Conservation (phyloP, 305 asterid species). For the Fraxinus sp. region DNA sequence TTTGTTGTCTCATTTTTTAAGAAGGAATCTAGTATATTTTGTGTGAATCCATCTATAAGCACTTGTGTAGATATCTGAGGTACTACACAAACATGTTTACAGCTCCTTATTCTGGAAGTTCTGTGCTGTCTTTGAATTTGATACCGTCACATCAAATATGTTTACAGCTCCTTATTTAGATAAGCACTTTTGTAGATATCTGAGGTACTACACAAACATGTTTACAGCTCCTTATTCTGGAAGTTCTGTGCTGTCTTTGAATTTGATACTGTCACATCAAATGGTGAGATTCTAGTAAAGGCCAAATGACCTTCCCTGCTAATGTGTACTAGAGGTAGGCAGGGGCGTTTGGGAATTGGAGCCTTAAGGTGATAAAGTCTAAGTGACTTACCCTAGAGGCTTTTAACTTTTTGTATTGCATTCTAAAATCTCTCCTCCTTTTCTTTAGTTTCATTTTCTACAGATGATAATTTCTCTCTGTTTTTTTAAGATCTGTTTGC, state of each 20-base stretch:
- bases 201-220: background rate
- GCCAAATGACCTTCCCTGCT: background rate
- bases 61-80: background rate
- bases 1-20: background rate
- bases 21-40: background rate
- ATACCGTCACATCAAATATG: background rate
- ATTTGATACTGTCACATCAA: background rate
- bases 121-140: background rate
- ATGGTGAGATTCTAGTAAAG: background rate
- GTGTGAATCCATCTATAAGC: background rate
- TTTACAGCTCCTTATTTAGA: too few species aligned
- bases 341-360: background rate
- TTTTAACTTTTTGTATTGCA: background rate
- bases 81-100: background rate
- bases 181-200: background rate
- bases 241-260: background rate
- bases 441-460: background rate
- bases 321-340: background rate
- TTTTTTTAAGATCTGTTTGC: background rate
- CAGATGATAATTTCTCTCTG: background rate
- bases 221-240: background rate
- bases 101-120: background rate
- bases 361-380: background rate
- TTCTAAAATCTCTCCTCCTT: background rate
- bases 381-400: background rate